Evolutionary conservation across 148 eudicot genomes (phyloP), one percentile per base, ranked within the genome.

Genomic region (Rhododendron simsii): DNA sequence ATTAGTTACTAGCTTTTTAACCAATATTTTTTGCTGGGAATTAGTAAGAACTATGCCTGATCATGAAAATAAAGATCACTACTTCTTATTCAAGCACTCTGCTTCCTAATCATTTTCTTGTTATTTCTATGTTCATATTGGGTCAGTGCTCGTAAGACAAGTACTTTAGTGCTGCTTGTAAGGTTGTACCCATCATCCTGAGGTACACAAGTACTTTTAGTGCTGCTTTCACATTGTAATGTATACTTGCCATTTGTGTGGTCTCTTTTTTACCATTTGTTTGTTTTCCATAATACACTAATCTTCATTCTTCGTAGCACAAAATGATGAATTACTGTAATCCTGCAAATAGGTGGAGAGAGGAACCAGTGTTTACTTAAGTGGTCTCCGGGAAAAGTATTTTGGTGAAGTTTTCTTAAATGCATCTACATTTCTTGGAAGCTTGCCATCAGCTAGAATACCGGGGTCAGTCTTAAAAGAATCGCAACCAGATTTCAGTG

Each of bases 331-430:
- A 61, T 50, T 86, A 0, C 30, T 85, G 75, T 33, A 80, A 86
- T 86, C 11, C 41, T 85, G 76, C 30, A 83, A 86, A 86, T 93
- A 97, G 99, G 99, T 97, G 84, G 99, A 97, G 90, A 95, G 88
- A 91, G 99, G 99, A 81, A 85, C 91, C 86, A 87, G 91, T 86
- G 95, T 96, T 35, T 97, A 97, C 90, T 88, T 95, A 84, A 97
- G 99, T 90, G 99, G 99, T 41, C 85, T 94, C 84, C 90, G 99
- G 78, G 99, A 97, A 87, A 97, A 94, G 87, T 90, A 97, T 87
- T 97, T 97, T 88, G 98, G 99, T 82, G 99, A 94, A 93, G 21
- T 95, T n/a, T 97, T 97, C 90, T 88, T 90, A 75, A 97, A 97
- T 92, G 98, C 96, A 39, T 93, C 98, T 76, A 83, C 92, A 26